Conservation (phyloP, 768 basidiomycete species). For the Lactifluus rugatus region DNA sequence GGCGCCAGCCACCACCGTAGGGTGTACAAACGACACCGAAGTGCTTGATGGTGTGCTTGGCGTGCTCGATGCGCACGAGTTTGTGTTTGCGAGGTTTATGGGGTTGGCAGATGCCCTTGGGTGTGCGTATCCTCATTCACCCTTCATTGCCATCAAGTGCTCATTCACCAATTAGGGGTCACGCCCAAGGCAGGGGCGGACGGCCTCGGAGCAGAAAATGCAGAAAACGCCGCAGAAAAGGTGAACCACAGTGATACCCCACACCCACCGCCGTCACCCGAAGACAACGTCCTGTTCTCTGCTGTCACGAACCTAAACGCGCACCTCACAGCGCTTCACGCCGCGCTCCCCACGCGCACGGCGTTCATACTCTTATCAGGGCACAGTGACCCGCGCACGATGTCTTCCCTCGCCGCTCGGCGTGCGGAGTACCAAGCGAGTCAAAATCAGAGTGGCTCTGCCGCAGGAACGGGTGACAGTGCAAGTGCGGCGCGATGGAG, state of each 20-base stretch:
- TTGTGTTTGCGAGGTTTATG: constrained; percentile 78
- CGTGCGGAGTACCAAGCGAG: constrained; percentile 26
- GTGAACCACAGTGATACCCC: neutral
- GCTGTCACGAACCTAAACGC: constrained; percentile 42
- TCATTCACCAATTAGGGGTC: constrained; percentile 39
- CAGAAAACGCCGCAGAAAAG: constrained; percentile 3
- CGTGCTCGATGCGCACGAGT: constrained; percentile 56
- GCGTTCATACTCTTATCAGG: constrained; percentile 83
- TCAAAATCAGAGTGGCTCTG: constrained; percentile 46
- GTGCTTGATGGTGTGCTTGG: constrained; percentile 61
- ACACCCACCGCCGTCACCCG: constrained; percentile 22
- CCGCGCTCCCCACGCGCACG: constrained; percentile 63
- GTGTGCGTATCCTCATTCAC: constrained; percentile 42
- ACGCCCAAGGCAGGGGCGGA: constrained; percentile 45
- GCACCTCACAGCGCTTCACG: constrained; percentile 53
- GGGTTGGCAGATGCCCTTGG: constrained; percentile 70
- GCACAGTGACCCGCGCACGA: constrained; percentile 76
- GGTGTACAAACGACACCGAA: constrained; percentile 71
- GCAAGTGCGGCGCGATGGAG: constrained; percentile 56
- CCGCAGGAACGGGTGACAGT: constrained; percentile 42
- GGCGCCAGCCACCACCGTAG: constrained; percentile 46
- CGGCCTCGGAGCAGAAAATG: neutral
- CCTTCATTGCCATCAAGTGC: neutral
- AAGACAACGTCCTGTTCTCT: neutral
- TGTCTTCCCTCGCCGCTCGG: constrained; percentile 44